Base-by-base conservation (phyloP, 257 asterid species). In the Nicotiana otophora region DNA sequence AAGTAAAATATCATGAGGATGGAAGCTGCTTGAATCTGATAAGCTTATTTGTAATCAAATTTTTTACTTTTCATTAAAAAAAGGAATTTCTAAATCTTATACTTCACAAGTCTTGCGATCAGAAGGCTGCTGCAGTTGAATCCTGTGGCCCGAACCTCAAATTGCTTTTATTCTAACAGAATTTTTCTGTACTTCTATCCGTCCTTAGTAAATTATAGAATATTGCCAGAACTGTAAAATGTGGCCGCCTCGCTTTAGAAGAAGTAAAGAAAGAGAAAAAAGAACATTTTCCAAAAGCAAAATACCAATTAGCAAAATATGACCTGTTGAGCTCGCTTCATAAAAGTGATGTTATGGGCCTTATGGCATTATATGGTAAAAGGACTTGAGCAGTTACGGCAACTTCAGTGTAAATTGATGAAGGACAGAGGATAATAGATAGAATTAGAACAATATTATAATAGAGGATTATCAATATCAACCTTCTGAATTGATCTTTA, bases 261-360 rank as follows among this genome's bases (percentile, higher is more conserved):
- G 36, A 12, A 48, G 55, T 36, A 36, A 36, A 36, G 42, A 36
- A 36, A 36, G 42, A 1, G 42, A 26, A 64, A 5, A 72, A 11
- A 42, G 1, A 20, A 23, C 20, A 20, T 12, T 72, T 69, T 7
- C 36, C 36, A 72, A 69, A 69, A 4, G 57, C n/a, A 1, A 10
- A 69, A 69, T 51, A 46, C 79, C 79, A 46, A 72, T 23, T 12
- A 72, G 79, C 23, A 72, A 72, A 39, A 39, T 42, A 72, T 72
- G 61, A 14, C 39, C 23, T 46, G 4, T 72, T 46, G 39, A 72
- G 61, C 61, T 72, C 0, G 8, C 39, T 72, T 14, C 61, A 2
- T 7, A 72, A 3, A 46, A 42, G 30, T 72, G 79, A 46, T 42
- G 60, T 46, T 72, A 46, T 23, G 26, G 26, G 26, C 26, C 26